Conservation (phyloP, 306 rosid species). For the Vicia sativa region DNA sequence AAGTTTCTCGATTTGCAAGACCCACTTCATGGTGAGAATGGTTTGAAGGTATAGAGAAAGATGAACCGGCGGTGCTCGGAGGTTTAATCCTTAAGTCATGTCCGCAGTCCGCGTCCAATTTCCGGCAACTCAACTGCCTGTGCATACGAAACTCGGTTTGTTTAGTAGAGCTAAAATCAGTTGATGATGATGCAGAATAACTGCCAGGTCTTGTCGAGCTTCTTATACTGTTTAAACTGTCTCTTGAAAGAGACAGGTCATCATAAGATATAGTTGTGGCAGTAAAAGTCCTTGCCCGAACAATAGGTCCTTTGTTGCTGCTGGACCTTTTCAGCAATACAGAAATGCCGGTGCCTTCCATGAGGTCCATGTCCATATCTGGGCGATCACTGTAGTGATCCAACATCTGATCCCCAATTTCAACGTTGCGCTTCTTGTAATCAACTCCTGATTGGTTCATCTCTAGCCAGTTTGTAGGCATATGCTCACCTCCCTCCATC, state of each 20-base stretch:
- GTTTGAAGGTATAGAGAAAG: conserved; percentile 48
- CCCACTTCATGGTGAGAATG: conserved; percentile 45
- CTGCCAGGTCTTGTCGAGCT: conserved; percentile 78
- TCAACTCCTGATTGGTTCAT: conserved; percentile 41
- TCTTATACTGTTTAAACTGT: conserved; percentile 64
- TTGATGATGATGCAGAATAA: conserved; percentile 74
- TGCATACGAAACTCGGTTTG: conserved; percentile 59
- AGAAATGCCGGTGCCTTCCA: conserved; percentile 86
- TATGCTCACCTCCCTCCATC: conserved; percentile 45
- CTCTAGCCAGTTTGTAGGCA: conserved; percentile 44
- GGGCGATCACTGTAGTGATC: conserved; percentile 45
- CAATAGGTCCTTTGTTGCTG: conserved; percentile 73
- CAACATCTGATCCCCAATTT: conserved; percentile 50
- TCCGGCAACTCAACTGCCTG: conserved; percentile 64
- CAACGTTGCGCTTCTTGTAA: conserved; percentile 35
- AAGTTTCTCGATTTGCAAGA: conserved; percentile 46
- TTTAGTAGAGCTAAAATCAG: conserved; percentile 64
- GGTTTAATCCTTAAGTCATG: conserved; percentile 52
- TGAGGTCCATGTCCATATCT: conserved; percentile 49
- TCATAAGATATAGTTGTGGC: conserved; percentile 65
- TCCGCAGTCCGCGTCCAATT: conserved; percentile 51
- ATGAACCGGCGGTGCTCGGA: conserved; percentile 48
- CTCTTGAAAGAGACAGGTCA: conserved; percentile 63
- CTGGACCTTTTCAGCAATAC: conserved; percentile 75
- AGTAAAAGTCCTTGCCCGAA: conserved; percentile 69